Evolutionary conservation across 768 basidiomycete species (phyloP).

Genomic region (Psilocybe cyanescens): DNA sequence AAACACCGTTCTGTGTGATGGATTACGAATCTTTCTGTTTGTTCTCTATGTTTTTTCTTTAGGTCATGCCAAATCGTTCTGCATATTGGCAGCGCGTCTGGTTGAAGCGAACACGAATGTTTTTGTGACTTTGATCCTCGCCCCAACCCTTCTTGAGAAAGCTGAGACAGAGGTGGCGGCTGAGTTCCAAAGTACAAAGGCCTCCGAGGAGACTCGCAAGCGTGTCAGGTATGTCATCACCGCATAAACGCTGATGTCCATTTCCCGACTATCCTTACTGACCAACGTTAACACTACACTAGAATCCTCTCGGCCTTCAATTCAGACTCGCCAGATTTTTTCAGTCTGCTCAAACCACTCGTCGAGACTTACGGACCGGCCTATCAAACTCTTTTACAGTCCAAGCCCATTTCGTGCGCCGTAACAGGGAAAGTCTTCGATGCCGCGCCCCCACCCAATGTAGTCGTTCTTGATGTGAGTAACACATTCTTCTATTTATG

Average conservation of each 20-base stretch:
- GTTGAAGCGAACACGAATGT: background rate
- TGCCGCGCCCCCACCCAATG: constrained; percentile 8
- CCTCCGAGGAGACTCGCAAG: background rate
- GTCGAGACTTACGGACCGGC: background rate
- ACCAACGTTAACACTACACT: background rate
- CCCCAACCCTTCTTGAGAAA: constrained; percentile 11
- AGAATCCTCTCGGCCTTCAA: background rate
- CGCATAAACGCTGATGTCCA: too few species aligned
- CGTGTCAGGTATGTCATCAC: constrained; percentile 1
- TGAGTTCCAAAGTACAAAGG: background rate
- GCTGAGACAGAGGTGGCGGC: constrained; percentile 1
- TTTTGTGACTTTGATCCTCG: constrained; percentile 9
- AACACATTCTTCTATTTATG: background rate
- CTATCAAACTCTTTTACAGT: constrained; percentile 10
- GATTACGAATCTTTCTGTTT: background rate
- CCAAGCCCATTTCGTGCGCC: constrained; percentile 13
- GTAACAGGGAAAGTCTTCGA: constrained; percentile 10
- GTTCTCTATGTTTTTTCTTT: background rate
- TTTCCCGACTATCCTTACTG: too few species aligned
- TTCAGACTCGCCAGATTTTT: background rate
- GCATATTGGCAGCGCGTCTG: constrained; percentile 10
- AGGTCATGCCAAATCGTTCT: constrained; percentile 15
- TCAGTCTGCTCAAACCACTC: background rate
- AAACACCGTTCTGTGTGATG: too few species aligned
- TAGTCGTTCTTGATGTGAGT: constrained; percentile 14